Percentiles rank a stretch among this genome's conserved stretches.
phyloP scores from a whole-genome alignment of 2,329 filamentous ascomycete genomes.

The Sphaceloma murrayae region DNA sequence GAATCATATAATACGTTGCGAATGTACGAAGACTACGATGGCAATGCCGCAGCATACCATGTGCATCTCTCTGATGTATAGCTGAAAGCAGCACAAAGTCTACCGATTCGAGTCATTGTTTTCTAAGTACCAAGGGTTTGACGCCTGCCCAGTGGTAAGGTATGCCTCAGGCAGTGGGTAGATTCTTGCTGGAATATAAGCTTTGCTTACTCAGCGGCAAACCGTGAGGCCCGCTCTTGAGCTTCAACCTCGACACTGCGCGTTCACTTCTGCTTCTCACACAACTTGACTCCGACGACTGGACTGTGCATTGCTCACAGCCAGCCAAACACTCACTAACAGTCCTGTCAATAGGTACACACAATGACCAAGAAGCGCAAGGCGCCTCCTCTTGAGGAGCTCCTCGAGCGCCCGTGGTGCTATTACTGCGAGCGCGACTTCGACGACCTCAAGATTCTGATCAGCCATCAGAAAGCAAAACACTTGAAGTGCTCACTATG shows the following conservation, averaged over 20 bases:
- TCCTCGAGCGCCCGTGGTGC: conserved; percentile 84
- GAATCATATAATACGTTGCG: no score
- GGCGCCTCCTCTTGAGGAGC: conserved; percentile 77
- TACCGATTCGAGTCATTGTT: no score
- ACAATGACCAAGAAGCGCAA: conserved; percentile 79
- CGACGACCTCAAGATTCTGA: conserved; percentile 91
- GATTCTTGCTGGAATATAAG: background rate
- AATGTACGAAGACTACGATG: background rate
- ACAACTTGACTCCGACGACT: no score
- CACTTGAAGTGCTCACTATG: conserved; percentile 97
- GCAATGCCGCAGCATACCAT: background rate
- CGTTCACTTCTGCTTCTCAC: background rate
- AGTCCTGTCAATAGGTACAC: background rate
- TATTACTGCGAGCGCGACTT: conserved; percentile 99
- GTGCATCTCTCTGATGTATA: background rate
- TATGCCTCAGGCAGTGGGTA: no score
- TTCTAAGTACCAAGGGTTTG: no score
- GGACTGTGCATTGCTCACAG: no score
- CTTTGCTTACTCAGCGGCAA: background rate
- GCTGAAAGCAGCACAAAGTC: no score
- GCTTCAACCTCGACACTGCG: background rate
- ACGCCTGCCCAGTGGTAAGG: no score
- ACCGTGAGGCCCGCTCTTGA: background rate
- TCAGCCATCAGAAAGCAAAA: conserved; percentile 97
- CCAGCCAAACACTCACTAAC: background rate